Evolutionary conservation across 1,139 yeast species (phyloP).

Genomic region (Yamadazyma mexicana): DNA sequence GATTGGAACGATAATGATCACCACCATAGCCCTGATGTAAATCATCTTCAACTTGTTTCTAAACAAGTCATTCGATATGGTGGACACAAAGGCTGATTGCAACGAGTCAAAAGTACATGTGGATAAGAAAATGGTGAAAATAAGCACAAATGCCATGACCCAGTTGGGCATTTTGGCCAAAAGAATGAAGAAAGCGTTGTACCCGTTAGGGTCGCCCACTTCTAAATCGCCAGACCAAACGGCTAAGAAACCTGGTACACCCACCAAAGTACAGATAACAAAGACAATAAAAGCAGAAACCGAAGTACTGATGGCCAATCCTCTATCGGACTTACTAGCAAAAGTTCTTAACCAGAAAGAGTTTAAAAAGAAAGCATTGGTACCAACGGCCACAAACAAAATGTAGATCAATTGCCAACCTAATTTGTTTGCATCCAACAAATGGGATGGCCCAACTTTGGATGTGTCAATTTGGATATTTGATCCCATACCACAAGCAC

Average conservation of each 20-base stretch:
- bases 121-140: constrained; percentile 70
- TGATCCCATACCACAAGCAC: constrained; percentile 79
- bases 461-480: constrained; percentile 69
- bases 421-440: constrained; percentile 61
- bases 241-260: constrained; percentile 82
- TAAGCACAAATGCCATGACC: constrained; percentile 81
- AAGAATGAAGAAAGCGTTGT: constrained; percentile 68
- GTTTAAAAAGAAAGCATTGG: constrained; percentile 87
- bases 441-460: constrained; percentile 62
- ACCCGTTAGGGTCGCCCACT: constrained; percentile 60
- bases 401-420: constrained; percentile 93
- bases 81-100: constrained; percentile 86
- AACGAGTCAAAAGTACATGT: constrained; percentile 89
- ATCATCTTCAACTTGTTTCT: constrained; percentile 70
- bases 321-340: constrained; percentile 78
- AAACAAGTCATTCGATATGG: constrained; percentile 85
- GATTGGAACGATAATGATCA: constrained; percentile 77
- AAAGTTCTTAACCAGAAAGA: constrained; percentile 95
- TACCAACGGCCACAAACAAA: constrained; percentile 79
- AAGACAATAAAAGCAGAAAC: constrained; percentile 71
- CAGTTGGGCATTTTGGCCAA: constrained; percentile 78
- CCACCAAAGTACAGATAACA: constrained; percentile 67
- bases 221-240: constrained; percentile 82
- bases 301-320: constrained; percentile 71
- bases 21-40: constrained; percentile 72